Evolutionary conservation across 179 eudicot genomes (phyloP).

Genomic region (Beta macrorhiza): DNA sequence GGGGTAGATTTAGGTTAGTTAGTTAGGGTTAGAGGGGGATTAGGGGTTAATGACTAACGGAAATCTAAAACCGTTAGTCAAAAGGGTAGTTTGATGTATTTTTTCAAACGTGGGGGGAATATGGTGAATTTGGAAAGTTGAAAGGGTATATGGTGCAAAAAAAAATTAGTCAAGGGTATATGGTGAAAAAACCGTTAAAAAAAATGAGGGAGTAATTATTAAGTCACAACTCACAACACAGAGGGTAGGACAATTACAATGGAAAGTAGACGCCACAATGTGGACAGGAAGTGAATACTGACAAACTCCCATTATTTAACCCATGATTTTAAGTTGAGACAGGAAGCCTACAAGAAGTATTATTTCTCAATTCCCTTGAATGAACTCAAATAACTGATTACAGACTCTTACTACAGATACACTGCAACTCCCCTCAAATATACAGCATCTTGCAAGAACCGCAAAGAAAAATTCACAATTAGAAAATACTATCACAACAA

Average conservation of each 20-base stretch:
- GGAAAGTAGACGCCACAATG: slow-evolving; percentile 9
- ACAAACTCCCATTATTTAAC: neutral
- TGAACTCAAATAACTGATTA: slow-evolving; percentile 72
- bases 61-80: no score
- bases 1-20: no score
- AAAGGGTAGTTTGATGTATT: no score
- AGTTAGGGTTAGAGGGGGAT: no score
- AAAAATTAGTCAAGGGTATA: no score
- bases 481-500: neutral
- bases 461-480: slow-evolving; percentile 28
- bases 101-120: no score
- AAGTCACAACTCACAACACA: neutral
- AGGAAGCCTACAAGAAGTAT: neutral
- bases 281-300: neutral
- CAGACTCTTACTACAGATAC: slow-evolving; percentile 40
- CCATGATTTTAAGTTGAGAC: neutral
- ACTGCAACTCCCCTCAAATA: slow-evolving; percentile 62
- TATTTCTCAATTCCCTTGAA: slow-evolving; percentile 36
- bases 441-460: slow-evolving; percentile 64
- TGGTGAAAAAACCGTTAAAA: no score
- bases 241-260: slow-evolving; percentile 14
- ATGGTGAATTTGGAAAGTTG: no score
- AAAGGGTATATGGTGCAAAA: no score
- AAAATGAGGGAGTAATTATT: neutral
- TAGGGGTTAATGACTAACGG: no score